Percentiles rank a stretch among this genome's conserved stretches.
Conservation (phyloP, 176 grass and related monocot species). For the Carex kokanica region DNA sequence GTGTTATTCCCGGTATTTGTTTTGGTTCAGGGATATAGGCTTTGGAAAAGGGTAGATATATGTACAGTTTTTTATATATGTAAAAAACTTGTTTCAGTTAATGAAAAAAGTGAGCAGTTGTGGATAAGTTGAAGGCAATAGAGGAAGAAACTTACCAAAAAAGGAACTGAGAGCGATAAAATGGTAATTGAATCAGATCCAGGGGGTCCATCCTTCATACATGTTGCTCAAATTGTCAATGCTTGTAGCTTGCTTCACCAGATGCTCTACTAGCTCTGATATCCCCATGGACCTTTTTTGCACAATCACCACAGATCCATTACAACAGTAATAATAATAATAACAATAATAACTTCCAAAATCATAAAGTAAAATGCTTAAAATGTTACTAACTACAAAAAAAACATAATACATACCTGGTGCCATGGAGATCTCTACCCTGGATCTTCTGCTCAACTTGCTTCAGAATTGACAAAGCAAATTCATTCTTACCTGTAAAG, state of each 20-base stretch:
- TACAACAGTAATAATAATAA: neutral
- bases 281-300: slow-evolving; percentile 54
- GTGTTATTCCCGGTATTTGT: too few relatives aligned
- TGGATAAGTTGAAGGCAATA: neutral
- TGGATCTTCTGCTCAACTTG: slow-evolving; percentile 91
- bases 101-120: neutral
- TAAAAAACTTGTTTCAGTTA: too few relatives aligned
- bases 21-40: too few relatives aligned
- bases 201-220: slow-evolving; percentile 99
- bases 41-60: too few relatives aligned
- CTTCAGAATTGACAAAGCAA: slow-evolving; percentile 86
- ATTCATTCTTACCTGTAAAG: slow-evolving; percentile 82
- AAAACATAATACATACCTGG: slow-evolving; percentile 46
- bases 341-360: slow-evolving; percentile 31
- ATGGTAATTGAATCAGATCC: slow-evolving; percentile 63
- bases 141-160: neutral
- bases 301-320: slow-evolving; percentile 28
- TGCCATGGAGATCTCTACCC: slow-evolving; percentile 64
- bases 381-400: slow-evolving; percentile 21
- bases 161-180: neutral
- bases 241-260: slow-evolving; percentile 86
- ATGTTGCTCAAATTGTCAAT: slow-evolving; percentile 99
- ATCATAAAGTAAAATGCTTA: slow-evolving; percentile 14
- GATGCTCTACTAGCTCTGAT: slow-evolving; percentile 84
- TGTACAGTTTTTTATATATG: too few relatives aligned